Base-by-base conservation (phyloP, 148 eudicot genomes). In the Vaccinium vitisidaea region DNA sequence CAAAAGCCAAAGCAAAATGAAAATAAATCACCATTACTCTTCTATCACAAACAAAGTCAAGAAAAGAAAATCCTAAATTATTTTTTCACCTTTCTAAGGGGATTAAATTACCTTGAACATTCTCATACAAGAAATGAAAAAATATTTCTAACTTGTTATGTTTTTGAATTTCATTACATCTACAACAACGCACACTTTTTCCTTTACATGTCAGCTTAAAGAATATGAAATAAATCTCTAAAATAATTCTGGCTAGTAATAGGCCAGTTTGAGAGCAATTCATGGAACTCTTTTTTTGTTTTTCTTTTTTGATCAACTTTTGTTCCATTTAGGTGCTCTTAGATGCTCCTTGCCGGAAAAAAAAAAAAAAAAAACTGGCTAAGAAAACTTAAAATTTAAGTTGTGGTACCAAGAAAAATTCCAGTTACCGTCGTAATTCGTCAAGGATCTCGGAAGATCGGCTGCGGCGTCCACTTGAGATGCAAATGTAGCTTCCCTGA, bases 381-480 rank as follows among this genome's bases (percentile, higher is more conserved):
- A 43, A 43, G 46, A 13, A 58, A n/a, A 46, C 82, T 59, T 10
- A 19, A 63, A 59, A 59, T 36, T 18, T 59, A 18, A 23, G 43
- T 58, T 43, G n/a, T 15, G 65, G 46, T 54, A 6, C 48, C 4
- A 30, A 32, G 55, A 12, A 81, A 46, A 46, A 46, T 5, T 65
- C 5, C 43, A n/a, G 39, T 46, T 8, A 27, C 18, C 55, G 5
- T n/a, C 65, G 39, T 58, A 19, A 32, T 74, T 27, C 16, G 78
- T 91, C 84, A 91, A 15, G 84, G 61, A 21, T 92, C 94, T 49
- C 92, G 91, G 54, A 89, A 84, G 73, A 94, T 90, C 30, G 91
- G 88, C 82, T 91, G 95, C 69, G 95, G 89, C 0, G 96, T 79
- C 98, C 98, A 94, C 82, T 93, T 94, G 82, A 94, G 84, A 79